These are phyloP conservation scores for Bacterosira constricta DNA, from an alignment of 108 stramenopile species.

Conservation along the genomic window DNA sequence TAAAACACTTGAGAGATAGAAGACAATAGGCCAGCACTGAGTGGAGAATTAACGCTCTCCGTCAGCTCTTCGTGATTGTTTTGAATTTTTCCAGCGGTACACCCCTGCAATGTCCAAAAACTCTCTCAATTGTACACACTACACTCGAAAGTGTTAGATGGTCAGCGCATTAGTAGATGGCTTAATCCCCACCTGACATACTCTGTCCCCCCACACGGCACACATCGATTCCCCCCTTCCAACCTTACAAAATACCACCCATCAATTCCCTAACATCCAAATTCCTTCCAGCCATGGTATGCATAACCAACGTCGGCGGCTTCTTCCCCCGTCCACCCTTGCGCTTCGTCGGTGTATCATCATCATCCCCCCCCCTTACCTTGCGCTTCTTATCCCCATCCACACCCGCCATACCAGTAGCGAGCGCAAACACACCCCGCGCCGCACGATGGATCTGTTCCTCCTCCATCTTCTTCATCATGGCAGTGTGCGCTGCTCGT, in stretches of 20 bases:
- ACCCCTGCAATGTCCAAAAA: too few relatives aligned
- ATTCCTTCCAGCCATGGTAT: conserved; percentile 73
- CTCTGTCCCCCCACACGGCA: neutral
- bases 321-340: conserved; percentile 79
- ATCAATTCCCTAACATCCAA: conserved; percentile 70
- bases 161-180: too few relatives aligned
- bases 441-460: conserved; percentile 23
- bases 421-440: conserved; percentile 22
- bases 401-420: neutral
- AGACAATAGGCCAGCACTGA: too few relatives aligned
- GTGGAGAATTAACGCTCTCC: too few relatives aligned
- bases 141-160: too few relatives aligned
- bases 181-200: neutral
- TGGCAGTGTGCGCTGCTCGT: neutral
- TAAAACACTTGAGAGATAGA: too few relatives aligned
- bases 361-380: neutral
- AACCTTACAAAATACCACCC: conserved; percentile 23
- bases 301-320: conserved; percentile 83
- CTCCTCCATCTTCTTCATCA: conserved; percentile 11
- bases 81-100: too few relatives aligned
- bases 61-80: too few relatives aligned
- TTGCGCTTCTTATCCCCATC: conserved; percentile 9
- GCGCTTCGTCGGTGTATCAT: conserved; percentile 38
- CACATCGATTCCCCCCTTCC: neutral
- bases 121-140: too few relatives aligned